phyloP scores from a whole-genome alignment of 2,329 filamentous ascomycete species.

The Colletotrichum lupini region DNA sequence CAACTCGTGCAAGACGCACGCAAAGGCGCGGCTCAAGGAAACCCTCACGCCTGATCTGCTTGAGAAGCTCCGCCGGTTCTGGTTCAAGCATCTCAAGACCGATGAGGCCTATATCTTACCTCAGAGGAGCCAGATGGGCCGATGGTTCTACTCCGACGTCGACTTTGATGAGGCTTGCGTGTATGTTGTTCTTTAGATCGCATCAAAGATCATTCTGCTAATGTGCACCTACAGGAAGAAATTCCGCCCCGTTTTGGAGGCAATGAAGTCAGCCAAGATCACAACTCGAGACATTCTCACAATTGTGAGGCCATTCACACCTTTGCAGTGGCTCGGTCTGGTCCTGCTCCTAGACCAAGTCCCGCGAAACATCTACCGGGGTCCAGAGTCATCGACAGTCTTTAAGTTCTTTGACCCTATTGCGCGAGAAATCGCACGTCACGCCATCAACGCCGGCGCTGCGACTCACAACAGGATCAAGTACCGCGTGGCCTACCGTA shows the following conservation, averaged over 20 bases:
- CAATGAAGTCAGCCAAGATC: slow-evolving; percentile 42
- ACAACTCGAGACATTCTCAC: slow-evolving; percentile 45
- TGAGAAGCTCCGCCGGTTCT: slow-evolving; percentile 47
- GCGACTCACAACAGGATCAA: slow-evolving; percentile 42
- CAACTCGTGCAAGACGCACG: slow-evolving; percentile 26
- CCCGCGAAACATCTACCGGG: slow-evolving; percentile 70
- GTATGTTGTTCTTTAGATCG: slow-evolving; percentile 39
- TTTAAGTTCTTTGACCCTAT: slow-evolving; percentile 69
- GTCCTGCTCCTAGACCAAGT: slow-evolving; percentile 72
- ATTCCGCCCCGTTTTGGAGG: slow-evolving; percentile 47
- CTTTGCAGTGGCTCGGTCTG: slow-evolving; percentile 58
- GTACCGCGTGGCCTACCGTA: slow-evolving; percentile 52
- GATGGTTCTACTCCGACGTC: slow-evolving; percentile 49
- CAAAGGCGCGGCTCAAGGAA: slow-evolving; percentile 27
- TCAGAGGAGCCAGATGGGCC: slow-evolving; percentile 39
- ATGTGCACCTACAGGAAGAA: slow-evolving; percentile 38
- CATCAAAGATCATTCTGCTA: not conserved
- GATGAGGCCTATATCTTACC: slow-evolving; percentile 43
- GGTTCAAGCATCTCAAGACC: slow-evolving; percentile 49
- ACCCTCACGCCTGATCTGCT: slow-evolving; percentile 45
- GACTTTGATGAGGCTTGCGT: slow-evolving; percentile 49
- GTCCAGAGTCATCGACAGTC: slow-evolving; percentile 52
- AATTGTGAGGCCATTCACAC: slow-evolving; percentile 39
- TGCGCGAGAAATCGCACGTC: slow-evolving; percentile 53
- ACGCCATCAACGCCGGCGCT: slow-evolving; percentile 48